Base-by-base conservation (phyloP, 495 filamentous ascomycete species). In the Aspergillus ellipticus region DNA sequence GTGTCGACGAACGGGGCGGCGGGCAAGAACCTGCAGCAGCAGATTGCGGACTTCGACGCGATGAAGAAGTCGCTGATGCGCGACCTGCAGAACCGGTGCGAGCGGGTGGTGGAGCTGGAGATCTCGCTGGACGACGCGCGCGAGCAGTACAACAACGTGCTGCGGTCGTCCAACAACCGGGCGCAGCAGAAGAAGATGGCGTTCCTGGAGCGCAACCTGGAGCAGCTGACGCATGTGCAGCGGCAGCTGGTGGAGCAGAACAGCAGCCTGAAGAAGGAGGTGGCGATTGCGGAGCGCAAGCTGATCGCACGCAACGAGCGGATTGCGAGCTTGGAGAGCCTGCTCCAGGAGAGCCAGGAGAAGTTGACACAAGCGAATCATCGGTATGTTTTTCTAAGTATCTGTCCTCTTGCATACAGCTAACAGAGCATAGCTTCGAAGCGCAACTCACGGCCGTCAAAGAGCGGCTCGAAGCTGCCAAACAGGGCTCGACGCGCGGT, bases 21-120 rank as follows among this genome's bases (percentile, higher is more conserved):
- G 54, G 89, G 90, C 79, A 96, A 96, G 79, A 93, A 90, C n/a
- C 79, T 96, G 42, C 90, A 96, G 63, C 92, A 97, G 73, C 93
- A 96, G 74, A 92, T 98, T 66, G 88, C 94, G 53, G 94, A 98
- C 63, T 98, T 98, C 59, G 94, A 98, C 74, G 87, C 88, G 33
- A 98, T 98, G 93, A 98, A 98, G 83, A 98, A 98, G 82, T 94
- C 89, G 42, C 77, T 98, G 58, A 98, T 98, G 94, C 88, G 94
- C 54, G 94, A 98, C 74, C 78, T 98, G 51, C 94, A 98, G 74
- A 98, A 98, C 75, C 84, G 94, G 42, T 98, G 94, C 72, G 94
- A 98, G 76, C 84, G 94, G 60, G 92, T 98, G 42, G 94, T 98
- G 22, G 94, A 98, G 74, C 83, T 98, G 26, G 94, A 98, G 66